These are phyloP conservation scores for Taphrina wiesneri DNA, from an alignment of 1,139 yeast genomes.

Conservation along the genomic window DNA sequence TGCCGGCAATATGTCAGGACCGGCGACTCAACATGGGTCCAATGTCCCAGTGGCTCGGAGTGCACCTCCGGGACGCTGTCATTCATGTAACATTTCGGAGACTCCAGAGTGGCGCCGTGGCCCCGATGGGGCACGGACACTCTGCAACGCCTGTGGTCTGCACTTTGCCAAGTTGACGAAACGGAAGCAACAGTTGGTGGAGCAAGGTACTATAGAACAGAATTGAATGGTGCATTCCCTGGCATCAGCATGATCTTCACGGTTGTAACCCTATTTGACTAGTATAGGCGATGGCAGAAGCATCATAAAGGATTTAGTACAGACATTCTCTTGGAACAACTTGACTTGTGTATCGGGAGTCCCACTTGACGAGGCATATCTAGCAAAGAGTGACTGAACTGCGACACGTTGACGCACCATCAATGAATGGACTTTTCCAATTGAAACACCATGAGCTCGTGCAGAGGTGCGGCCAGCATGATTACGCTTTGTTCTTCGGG, in stretches of 20 bases:
- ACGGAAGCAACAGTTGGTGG: slow-evolving; percentile 17
- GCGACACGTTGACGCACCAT: too few species aligned
- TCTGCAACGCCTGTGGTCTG: slow-evolving; percentile 81
- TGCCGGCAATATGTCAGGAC: not conserved
- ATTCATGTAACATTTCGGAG: slow-evolving; percentile 67
- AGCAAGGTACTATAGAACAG: not conserved
- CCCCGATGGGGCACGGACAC: slow-evolving; percentile 70
- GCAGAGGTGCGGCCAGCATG: too few species aligned
- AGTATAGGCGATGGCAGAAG: not conserved
- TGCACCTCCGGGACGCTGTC: slow-evolving; percentile 44
- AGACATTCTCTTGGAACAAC: not conserved
- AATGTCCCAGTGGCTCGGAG: slow-evolving; percentile 22
- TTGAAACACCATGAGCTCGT: too few species aligned
- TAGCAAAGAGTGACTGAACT: too few species aligned
- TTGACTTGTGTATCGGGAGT: too few species aligned
- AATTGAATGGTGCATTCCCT: not conserved
- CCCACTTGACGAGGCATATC: too few species aligned
- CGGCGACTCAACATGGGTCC: not conserved
- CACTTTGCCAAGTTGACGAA: slow-evolving; percentile 59
- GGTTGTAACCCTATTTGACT: not conserved
- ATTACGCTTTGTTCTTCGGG: too few species aligned
- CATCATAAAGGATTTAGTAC: not conserved
- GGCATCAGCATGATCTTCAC: not conserved
- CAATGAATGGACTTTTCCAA: too few species aligned
- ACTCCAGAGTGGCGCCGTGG: slow-evolving; percentile 88